Evolutionary conservation across 106 monocot genomes (phyloP).

Genomic region (Phalaenopsis equestris): DNA sequence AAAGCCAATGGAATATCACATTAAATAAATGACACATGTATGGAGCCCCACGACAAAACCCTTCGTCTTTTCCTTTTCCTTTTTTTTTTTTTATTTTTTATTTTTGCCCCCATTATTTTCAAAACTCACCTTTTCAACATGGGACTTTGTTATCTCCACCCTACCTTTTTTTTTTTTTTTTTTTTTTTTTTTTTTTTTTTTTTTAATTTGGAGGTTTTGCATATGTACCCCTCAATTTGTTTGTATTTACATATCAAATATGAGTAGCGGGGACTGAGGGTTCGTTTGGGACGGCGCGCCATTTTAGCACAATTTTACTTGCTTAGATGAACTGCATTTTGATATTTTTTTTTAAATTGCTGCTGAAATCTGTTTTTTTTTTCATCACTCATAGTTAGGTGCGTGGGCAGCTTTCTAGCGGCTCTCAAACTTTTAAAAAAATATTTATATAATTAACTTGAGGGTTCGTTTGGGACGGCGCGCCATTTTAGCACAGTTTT

Average conservation of each 20-base stretch:
- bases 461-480: too few relatives aligned
- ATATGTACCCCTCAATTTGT: neutral
- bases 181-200: neutral
- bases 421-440: too few relatives aligned
- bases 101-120: neutral
- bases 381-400: too few relatives aligned
- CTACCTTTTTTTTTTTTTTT: neutral
- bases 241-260: neutral
- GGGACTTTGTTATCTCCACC: neutral
- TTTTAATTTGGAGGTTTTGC: neutral
- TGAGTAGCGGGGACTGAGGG: too few relatives aligned
- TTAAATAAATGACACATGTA: neutral
- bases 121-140: neutral
- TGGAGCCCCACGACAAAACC: neutral
- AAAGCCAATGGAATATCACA: neutral
- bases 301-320: too few relatives aligned
- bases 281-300: too few relatives aligned
- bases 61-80: neutral
- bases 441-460: too few relatives aligned
- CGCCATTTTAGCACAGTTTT: too few relatives aligned
- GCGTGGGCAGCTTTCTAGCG: too few relatives aligned
- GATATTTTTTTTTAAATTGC: too few relatives aligned
- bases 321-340: too few relatives aligned
- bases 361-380: too few relatives aligned
- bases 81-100: neutral